Evolutionary conservation across 805 yeast genomes (phyloP).

Genomic region (Dipodascus geniculatus): DNA sequence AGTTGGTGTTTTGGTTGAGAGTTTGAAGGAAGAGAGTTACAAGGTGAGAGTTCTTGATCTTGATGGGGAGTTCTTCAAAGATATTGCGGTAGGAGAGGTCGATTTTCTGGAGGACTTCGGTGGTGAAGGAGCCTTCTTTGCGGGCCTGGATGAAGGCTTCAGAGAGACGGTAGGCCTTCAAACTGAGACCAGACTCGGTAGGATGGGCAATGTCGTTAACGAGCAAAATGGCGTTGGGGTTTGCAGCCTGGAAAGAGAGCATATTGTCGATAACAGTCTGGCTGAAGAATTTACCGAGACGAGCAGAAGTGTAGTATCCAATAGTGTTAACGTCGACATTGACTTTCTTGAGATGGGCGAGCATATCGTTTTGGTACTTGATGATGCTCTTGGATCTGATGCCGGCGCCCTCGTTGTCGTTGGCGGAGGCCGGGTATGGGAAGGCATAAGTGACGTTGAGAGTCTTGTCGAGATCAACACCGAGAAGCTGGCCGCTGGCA

Average conservation of each 20-base stretch:
- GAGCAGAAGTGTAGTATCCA: conserved; percentile 73
- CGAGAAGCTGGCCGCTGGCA: conserved; percentile 61
- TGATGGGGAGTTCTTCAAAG: conserved; percentile 59
- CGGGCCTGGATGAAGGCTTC: conserved; percentile 43
- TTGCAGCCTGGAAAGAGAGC: conserved; percentile 48
- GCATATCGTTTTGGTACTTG: conserved; percentile 57
- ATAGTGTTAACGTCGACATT: conserved; percentile 58
- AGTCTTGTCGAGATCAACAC: conserved; percentile 46
- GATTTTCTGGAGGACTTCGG: conserved; percentile 48
- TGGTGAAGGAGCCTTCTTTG: conserved; percentile 46
- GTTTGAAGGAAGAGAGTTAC: conserved; percentile 40
- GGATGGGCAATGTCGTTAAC: conserved; percentile 58
- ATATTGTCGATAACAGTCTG: conserved; percentile 53
- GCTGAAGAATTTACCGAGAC: conserved; percentile 58
- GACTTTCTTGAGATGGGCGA: conserved; percentile 47
- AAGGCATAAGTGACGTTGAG: conserved; percentile 45
- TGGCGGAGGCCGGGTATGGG: conserved; percentile 44
- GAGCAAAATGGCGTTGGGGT: conserved; percentile 41
- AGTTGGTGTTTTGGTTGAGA: conserved; percentile 8
- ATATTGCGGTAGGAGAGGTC: conserved; percentile 53
- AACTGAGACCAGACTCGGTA: conserved; percentile 45
- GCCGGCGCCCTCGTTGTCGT: conserved; percentile 52
- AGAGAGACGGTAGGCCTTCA: conserved; percentile 61
- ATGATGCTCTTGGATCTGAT: conserved; percentile 50
- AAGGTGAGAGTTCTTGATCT: conserved; percentile 56